Conservation (phyloP, 2,329 filamentous ascomycete genomes). For the Botryotinia globosa region DNA sequence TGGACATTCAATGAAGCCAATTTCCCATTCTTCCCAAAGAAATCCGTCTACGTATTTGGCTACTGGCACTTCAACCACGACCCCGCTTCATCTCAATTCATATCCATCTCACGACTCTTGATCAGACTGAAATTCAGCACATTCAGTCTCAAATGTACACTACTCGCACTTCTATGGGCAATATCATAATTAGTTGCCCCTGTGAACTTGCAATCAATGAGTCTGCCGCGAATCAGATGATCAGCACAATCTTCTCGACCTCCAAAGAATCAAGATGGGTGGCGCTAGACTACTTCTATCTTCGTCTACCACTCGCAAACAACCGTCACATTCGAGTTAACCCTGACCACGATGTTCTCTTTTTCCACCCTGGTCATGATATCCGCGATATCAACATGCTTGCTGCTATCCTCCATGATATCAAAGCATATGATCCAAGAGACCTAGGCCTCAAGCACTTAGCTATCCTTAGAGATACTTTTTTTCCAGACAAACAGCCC, state of each 20-base stretch:
- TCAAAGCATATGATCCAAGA: constrained; percentile 5
- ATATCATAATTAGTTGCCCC: not conserved
- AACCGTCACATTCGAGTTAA: not conserved
- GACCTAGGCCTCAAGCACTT: not conserved
- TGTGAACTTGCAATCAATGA: constrained; percentile 3
- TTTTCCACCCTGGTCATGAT: not conserved
- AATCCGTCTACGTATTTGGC: constrained; percentile 9
- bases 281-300: not conserved
- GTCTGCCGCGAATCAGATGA: not conserved
- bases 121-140: no score
- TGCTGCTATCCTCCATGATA: constrained; percentile 12
- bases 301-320: constrained; percentile 1
- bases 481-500: not conserved
- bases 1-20: not conserved
- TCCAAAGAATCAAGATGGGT: not conserved
- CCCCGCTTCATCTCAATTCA: constrained; percentile 1
- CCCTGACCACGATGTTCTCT: constrained; percentile 3
- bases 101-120: not conserved
- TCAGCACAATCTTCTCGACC: not conserved
- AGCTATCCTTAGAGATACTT: not conserved
- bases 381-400: not conserved
- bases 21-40: constrained; percentile 8
- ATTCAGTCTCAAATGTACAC: not conserved
- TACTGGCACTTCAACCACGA: constrained; percentile 1
- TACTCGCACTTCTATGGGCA: not conserved